Evolutionary conservation across 2,329 filamentous ascomycete genomes (phyloP).

Genomic region (Leptosphaerulina australis): DNA sequence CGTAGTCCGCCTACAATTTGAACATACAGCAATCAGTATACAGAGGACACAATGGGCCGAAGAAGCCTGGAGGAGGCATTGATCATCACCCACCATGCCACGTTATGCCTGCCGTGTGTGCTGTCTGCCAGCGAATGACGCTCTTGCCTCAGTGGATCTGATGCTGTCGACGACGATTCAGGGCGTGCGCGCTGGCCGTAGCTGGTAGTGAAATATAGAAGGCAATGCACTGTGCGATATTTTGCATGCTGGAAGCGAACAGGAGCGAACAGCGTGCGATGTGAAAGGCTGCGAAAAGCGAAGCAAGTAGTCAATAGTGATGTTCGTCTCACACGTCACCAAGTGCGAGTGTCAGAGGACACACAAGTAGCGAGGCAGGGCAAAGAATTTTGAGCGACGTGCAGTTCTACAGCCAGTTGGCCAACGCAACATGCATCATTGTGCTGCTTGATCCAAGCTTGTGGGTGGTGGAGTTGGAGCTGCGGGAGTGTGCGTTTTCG

Average conservation of each 20-base stretch:
- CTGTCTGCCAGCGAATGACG: slow-evolving; percentile 31
- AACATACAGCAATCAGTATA: slow-evolving; percentile 29
- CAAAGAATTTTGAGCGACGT: slow-evolving; percentile 17
- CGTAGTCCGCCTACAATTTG: slow-evolving; percentile 38
- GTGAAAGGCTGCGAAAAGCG: slow-evolving; percentile 36
- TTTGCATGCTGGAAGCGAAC: slow-evolving; percentile 46
- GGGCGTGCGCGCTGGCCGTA: slow-evolving; percentile 27
- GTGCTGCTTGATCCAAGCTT: slow-evolving; percentile 15
- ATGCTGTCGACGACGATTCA: slow-evolving; percentile 34
- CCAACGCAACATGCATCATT: slow-evolving; percentile 18
- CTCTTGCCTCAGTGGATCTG: slow-evolving; percentile 45
- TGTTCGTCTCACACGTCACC: slow-evolving; percentile 24
- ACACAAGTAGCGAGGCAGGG: slow-evolving; percentile 13
- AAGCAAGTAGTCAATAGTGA: slow-evolving; percentile 32
- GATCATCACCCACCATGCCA: slow-evolving; percentile 49
- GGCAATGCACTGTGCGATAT: slow-evolving; percentile 41
- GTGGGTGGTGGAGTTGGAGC: slow-evolving; percentile 18
- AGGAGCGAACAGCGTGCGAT: slow-evolving; percentile 42
- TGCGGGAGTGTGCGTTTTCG: slow-evolving; percentile 12
- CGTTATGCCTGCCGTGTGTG: slow-evolving; percentile 32
- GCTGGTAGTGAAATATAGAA: slow-evolving; percentile 29
- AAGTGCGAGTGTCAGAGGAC: slow-evolving; percentile 7
- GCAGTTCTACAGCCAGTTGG: slow-evolving; percentile 16
- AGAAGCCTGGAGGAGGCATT: slow-evolving; percentile 21
- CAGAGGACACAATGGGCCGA: slow-evolving; percentile 9